Percentiles rank a stretch among this genome's conserved stretches.
phyloP scores from a whole-genome alignment of 2,329 filamentous ascomycete genomes.

The Torrubiella hemipterigena region DNA sequence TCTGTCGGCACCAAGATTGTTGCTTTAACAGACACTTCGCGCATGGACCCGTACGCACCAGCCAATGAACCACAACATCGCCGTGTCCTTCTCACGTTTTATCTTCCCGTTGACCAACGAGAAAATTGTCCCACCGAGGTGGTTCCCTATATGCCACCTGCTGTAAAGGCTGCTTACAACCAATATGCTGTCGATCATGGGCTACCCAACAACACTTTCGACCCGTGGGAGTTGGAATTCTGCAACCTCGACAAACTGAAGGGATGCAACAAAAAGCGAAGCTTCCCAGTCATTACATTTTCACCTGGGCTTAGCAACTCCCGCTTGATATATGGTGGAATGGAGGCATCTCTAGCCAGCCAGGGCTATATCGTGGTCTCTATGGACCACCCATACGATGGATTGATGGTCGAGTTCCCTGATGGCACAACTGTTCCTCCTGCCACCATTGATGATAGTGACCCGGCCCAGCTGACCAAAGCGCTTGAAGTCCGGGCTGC shows the following conservation, averaged over 20 bases:
- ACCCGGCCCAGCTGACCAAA: conserved; percentile 4
- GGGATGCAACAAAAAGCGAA: conserved; percentile 3
- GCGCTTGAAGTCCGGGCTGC: conserved; percentile 13
- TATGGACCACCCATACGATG: conserved; percentile 33
- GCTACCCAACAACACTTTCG: conserved; percentile 18
- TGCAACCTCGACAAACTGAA: conserved; percentile 11
- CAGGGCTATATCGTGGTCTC: conserved; percentile 30
- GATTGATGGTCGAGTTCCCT: conserved; percentile 27
- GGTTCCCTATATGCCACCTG: conserved; percentile 21
- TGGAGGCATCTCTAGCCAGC: conserved; percentile 28
- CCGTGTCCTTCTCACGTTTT: conserved; percentile 17
- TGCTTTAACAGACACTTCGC: conserved; percentile 16
- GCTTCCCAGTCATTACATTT: conserved; percentile 22
- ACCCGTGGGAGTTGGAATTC: conserved; percentile 13
- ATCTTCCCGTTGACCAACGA: conserved; percentile 15
- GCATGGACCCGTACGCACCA: conserved; percentile 18
- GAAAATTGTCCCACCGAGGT: conserved; percentile 9
- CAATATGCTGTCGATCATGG: conserved; percentile 13
- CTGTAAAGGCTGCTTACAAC: conserved; percentile 17
- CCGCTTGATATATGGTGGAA: conserved; percentile 24
- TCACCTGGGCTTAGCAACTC: conserved; percentile 27
- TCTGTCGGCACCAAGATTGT: conserved; percentile 14
- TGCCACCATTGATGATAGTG: conserved; percentile 10
- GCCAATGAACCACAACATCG: conserved; percentile 12
- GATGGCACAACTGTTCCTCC: conserved; percentile 17